These are phyloP conservation scores for Solanum appendiculatum DNA, from an alignment of 257 asterid genomes.

Conservation along the genomic window DNA sequence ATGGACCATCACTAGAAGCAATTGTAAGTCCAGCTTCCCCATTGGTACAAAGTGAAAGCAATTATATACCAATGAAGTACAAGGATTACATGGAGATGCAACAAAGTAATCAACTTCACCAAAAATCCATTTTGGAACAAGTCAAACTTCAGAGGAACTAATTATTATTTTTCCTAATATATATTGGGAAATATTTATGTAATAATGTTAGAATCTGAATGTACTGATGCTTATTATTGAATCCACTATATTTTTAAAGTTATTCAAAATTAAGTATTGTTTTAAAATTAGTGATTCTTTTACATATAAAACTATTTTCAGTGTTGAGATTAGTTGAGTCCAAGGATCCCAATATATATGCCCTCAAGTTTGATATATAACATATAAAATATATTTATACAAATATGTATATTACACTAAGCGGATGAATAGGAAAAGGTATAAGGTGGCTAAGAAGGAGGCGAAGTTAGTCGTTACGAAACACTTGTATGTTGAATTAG, in stretches of 20 bases:
- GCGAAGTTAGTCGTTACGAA: too few species aligned
- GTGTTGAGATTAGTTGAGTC: too few species aligned
- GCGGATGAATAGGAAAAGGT: too few species aligned
- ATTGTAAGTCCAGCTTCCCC: slow-evolving; percentile 32
- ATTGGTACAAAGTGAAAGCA: slow-evolving; percentile 14
- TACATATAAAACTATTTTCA: too few species aligned
- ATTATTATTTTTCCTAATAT: not conserved
- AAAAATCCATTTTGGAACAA: slow-evolving; percentile 37
- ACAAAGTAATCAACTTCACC: slow-evolving; percentile 44
- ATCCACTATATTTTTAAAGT: not conserved
- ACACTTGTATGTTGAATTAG: too few species aligned
- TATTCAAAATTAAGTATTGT: too few species aligned
- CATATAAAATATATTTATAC: too few species aligned
- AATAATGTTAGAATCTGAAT: not conserved
- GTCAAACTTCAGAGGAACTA: slow-evolving; percentile 10
- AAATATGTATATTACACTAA: too few species aligned
- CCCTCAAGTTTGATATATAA: too few species aligned
- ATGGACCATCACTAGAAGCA: slow-evolving; percentile 59
- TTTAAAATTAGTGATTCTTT: too few species aligned
- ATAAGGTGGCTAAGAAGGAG: too few species aligned
- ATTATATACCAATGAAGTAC: slow-evolving; percentile 44
- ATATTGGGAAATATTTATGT: not conserved
- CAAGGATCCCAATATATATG: too few species aligned
- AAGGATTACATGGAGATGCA: slow-evolving; percentile 45
- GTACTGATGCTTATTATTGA: not conserved